Evolutionary conservation across 2,329 filamentous ascomycete species (phyloP), one percentile per base, ranked within the genome.

Genomic region (Botryosphaeria dothidea): DNA sequence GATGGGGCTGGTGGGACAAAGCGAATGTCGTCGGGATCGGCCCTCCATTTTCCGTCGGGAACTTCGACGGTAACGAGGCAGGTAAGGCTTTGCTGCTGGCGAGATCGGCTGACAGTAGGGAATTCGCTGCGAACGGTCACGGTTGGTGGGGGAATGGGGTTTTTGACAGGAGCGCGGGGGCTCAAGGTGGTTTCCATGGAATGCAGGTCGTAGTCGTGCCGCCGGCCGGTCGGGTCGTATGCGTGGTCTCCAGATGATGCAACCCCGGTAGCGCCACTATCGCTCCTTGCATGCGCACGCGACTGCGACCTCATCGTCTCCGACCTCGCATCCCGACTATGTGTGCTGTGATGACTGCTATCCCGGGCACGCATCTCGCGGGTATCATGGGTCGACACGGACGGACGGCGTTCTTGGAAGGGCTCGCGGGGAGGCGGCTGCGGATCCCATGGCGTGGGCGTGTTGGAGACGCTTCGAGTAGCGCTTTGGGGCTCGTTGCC

Each of bases 71-170:
- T 98, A 58, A 99, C 86, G 63, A 99, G 82, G 72, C 95, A 99
- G 0, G 95, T 98, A 68, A 99, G 83, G 11, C 92, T 95, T 77
- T 99, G 95, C 77, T 97, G 95, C 74, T 97, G 92, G 58, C 93
- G 90, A 21, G 93, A 97, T 68, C 92, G 87, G 77, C 85, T 97
- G 72, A 99, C 86, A 1, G 95, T 98, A 0, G 95, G 95, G 74
- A 97, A 99, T 78, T 99, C 95, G 74, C 94, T 98, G 66, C 94
- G 91, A 54, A 99, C 91, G 0, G 92, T 96, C n/a, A 99, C 93
- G 0, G 88, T 91, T 0, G 95, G 95, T 5, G 93, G 83, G 0
- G 95, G 93, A 66, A 98, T 97, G 0, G 93, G 92, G 70, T 96
- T 97, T 71, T 90, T 91, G 9, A 88, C 85, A 21, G 90, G 75